Conservation (phyloP, 2,329 filamentous ascomycete genomes). For the Chalaropsis ovoidea region DNA sequence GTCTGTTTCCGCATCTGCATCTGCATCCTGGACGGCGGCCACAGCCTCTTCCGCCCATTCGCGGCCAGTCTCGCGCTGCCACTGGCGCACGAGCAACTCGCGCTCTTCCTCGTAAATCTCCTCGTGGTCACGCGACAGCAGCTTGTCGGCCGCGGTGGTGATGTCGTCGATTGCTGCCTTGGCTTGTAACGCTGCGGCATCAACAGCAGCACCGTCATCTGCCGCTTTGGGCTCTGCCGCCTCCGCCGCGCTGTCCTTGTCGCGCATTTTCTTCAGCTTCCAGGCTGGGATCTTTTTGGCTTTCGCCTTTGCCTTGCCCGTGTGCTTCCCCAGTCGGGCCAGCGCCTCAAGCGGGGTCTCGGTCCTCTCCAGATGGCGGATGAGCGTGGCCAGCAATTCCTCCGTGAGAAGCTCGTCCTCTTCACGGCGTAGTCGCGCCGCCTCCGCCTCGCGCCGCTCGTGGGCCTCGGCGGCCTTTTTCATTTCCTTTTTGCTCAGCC, state of each 20-base stretch:
- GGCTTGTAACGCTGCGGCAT: slow-evolving; percentile 58
- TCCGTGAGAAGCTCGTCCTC: slow-evolving; percentile 66
- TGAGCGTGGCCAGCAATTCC: slow-evolving; percentile 64
- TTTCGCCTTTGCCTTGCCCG: slow-evolving; percentile 43
- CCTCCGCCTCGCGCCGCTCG: slow-evolving; percentile 70
- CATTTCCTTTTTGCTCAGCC: slow-evolving; percentile 89
- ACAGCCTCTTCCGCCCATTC: slow-evolving; percentile 55
- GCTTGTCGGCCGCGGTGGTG: slow-evolving; percentile 78
- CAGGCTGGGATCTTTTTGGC: slow-evolving; percentile 51
- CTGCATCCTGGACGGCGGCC: slow-evolving; percentile 28
- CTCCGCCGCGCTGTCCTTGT: slow-evolving; percentile 39
- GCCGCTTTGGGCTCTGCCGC: slow-evolving; percentile 55
- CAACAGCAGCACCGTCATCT: slow-evolving; percentile 48
- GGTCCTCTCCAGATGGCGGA: slow-evolving; percentile 60
- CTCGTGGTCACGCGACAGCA: slow-evolving; percentile 69
- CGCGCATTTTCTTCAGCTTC: slow-evolving; percentile 59
- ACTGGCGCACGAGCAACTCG: slow-evolving; percentile 74
- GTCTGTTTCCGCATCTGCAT: slow-evolving; percentile 17
- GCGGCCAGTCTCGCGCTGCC: slow-evolving; percentile 74
- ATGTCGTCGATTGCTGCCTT: slow-evolving; percentile 68
- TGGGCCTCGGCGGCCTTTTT: slow-evolving; percentile 76
- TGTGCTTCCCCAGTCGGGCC: slow-evolving; percentile 62
- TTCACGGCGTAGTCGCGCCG: slow-evolving; percentile 57
- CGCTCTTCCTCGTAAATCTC: slow-evolving; percentile 90
- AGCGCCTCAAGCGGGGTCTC: slow-evolving; percentile 86